Evolutionary conservation across 1,284 basidiomycete species (phyloP), one percentile per base, ranked within the genome.

Genomic region (Sporisorium sorghi): DNA sequence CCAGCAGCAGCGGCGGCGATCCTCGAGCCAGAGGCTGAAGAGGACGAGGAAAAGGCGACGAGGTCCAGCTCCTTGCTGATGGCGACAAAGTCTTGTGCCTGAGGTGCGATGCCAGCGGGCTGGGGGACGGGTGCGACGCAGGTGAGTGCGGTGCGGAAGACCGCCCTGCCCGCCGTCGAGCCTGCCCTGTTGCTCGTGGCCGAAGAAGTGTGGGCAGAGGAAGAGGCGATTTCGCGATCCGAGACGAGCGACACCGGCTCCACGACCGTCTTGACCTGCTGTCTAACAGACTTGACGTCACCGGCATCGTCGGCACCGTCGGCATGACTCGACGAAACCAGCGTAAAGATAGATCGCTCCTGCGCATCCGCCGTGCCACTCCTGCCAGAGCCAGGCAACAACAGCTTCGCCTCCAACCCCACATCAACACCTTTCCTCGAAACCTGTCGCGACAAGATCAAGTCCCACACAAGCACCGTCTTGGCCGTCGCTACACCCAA

Each of bases 391-490:
- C 42, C 14, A 9, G 57, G 40, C 57, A 66, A 28, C 30, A 74
- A 42, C 43, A 69, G 47, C 32, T 57, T 55, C 5, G 58, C 43
- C 9, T 24, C 28, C 28, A 55, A 54, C 35, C 71, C 56, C 19
- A 51, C 56, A 21, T 63, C 53, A 12, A 66, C 30, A 12, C 42
- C 37, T 30, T 66, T 61, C 47, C 69, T 58, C 7, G 53, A 73
- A 5, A 73, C 72, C n/a, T 77, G 70, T 43, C 60, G 51, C 19
- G 76, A 77, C 5, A 71, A 48, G 17, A 83, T 69, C n/a, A 83
- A 58, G 47, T 83, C 81, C 80, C 80, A 83, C 1, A 79, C 35
- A 3, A 81, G 58, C 40, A 83, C 56, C 10, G 67, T 49, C 5
- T 46, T 32, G 9, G 49, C 8, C 2, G 69, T 54, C 10, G 74